Evolutionary conservation across 768 basidiomycete genomes (phyloP).

Genomic region (Sarcodon sp.): DNA sequence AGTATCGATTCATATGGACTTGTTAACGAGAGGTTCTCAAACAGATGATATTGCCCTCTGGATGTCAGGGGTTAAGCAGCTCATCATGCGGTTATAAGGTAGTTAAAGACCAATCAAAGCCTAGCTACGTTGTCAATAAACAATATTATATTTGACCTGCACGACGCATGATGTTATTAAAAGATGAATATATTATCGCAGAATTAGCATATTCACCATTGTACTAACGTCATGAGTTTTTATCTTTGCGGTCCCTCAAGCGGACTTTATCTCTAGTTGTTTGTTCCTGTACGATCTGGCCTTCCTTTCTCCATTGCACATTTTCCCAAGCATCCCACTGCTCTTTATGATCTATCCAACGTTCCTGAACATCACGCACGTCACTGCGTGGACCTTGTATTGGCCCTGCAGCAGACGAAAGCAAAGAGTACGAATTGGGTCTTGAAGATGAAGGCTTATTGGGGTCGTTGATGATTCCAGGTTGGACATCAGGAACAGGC

Average conservation of each 20-base stretch:
- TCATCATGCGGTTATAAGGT: conserved; percentile 55
- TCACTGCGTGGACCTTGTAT: conserved; percentile 35
- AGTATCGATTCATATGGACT: conserved; percentile 72
- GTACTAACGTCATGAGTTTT: background rate
- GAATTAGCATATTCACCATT: no score
- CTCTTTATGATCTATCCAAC: conserved; percentile 83
- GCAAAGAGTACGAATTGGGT: conserved; percentile 56
- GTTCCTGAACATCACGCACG: conserved; percentile 76
- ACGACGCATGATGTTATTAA: no score
- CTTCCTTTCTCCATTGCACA: conserved; percentile 66
- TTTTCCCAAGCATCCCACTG: conserved; percentile 76
- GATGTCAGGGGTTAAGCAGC: conserved; percentile 87
- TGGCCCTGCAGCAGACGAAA: conserved; percentile 50
- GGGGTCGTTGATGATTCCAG: conserved; percentile 18
- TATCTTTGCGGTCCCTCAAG: conserved; percentile 8
- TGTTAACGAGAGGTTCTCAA: conserved; percentile 67
- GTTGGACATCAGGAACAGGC: conserved; percentile 15
- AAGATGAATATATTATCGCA: no score
- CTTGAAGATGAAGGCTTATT: conserved; percentile 26
- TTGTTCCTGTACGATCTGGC: conserved; percentile 38
- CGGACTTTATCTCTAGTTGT: conserved; percentile 16
- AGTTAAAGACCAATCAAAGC: no score
- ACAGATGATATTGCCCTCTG: conserved; percentile 76
- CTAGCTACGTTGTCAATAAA: no score
- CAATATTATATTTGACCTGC: no score